Percentiles rank a stretch among this genome's conserved stretches.
Conservation (phyloP, 495 filamentous ascomycete species). For the Parachaetomium inaequale region DNA sequence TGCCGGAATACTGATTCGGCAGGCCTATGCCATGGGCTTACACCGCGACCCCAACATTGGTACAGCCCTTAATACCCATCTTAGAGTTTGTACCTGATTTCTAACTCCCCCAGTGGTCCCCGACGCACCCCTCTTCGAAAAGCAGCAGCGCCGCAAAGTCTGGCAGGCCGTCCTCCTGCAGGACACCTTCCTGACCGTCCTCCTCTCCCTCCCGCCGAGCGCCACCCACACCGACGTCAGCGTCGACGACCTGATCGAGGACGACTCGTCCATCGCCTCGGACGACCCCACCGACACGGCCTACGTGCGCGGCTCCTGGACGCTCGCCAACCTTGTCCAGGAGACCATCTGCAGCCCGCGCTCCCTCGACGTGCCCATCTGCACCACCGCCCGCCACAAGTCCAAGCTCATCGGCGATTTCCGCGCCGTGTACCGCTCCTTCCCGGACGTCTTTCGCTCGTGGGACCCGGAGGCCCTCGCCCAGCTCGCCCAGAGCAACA, state of each 20-base stretch:
- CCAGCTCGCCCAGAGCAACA: conserved; percentile 48
- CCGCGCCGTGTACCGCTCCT: conserved; percentile 57
- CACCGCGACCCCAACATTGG: conserved; percentile 69
- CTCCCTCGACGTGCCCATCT: conserved; percentile 62
- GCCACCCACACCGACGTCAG: conserved; percentile 70
- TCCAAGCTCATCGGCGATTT: conserved; percentile 59
- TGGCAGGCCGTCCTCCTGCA: conserved; percentile 74
- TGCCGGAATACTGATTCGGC: conserved; percentile 64
- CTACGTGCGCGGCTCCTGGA: conserved; percentile 69
- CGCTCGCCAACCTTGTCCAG: conserved; percentile 66
- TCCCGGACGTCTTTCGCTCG: conserved; percentile 59
- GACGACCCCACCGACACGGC: conserved; percentile 57
- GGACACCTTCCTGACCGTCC: conserved; percentile 73
- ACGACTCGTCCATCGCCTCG: conserved; percentile 44
- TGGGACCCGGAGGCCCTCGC: conserved; percentile 54
- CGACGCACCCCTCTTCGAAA: conserved; percentile 56
- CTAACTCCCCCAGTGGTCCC: conserved; percentile 46
- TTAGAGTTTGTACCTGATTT: not conserved
- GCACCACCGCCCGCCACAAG: conserved; percentile 55
- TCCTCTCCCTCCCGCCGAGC: conserved; percentile 64
- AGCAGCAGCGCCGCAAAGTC: conserved; percentile 65
- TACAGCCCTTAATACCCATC: conserved; percentile 20
- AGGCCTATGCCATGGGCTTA: conserved; percentile 72
- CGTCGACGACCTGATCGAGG: conserved; percentile 59
- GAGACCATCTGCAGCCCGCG: conserved; percentile 63